phyloP scores from a whole-genome alignment of 2,329 filamentous ascomycete genomes.

The Apiospora saccharicola region DNA sequence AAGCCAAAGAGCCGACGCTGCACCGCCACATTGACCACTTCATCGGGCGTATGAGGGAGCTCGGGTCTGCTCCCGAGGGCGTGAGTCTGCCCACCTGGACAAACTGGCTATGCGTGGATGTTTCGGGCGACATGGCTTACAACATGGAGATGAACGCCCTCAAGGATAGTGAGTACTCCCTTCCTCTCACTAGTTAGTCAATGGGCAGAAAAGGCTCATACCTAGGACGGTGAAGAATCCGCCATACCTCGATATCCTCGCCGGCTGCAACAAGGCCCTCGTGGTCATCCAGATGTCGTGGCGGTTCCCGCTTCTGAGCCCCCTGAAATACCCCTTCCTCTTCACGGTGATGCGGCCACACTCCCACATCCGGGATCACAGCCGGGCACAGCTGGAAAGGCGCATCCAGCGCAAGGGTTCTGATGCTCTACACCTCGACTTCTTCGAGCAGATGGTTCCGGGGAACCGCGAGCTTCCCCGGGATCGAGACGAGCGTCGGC shows the following conservation, averaged over 20 bases:
- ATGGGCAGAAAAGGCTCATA: background rate
- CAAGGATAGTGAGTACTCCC: constrained; percentile 29
- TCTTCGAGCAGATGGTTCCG: constrained; percentile 32
- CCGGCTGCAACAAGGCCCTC: constrained; percentile 25
- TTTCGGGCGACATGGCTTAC: constrained; percentile 37
- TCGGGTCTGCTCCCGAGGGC: constrained; percentile 10
- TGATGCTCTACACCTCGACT: constrained; percentile 29
- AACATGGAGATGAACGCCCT: constrained; percentile 32
- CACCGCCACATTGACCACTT: constrained; percentile 36
- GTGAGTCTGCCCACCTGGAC: constrained; percentile 28
- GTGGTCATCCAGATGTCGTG: constrained; percentile 29
- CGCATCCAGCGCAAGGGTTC: constrained; percentile 28
- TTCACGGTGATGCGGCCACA: constrained; percentile 23
- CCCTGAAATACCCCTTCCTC: constrained; percentile 29
- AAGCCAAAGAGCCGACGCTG: constrained; percentile 34
- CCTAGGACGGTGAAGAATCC: background rate
- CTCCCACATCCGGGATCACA: constrained; percentile 29
- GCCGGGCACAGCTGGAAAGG: constrained; percentile 26
- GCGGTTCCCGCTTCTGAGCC: constrained; percentile 30
- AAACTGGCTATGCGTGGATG: constrained; percentile 36
- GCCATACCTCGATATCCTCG: constrained; percentile 27
- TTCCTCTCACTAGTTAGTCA: background rate
- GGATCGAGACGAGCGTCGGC: constrained; percentile 27
- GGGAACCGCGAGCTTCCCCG: constrained; percentile 26
- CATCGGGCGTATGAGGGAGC: constrained; percentile 31